A percentile compares a stretch with the other conserved stretches of the same genome.
phyloP scores from a whole-genome alignment of 2,329 filamentous ascomycete species.

The Neofusicoccum ribis region DNA sequence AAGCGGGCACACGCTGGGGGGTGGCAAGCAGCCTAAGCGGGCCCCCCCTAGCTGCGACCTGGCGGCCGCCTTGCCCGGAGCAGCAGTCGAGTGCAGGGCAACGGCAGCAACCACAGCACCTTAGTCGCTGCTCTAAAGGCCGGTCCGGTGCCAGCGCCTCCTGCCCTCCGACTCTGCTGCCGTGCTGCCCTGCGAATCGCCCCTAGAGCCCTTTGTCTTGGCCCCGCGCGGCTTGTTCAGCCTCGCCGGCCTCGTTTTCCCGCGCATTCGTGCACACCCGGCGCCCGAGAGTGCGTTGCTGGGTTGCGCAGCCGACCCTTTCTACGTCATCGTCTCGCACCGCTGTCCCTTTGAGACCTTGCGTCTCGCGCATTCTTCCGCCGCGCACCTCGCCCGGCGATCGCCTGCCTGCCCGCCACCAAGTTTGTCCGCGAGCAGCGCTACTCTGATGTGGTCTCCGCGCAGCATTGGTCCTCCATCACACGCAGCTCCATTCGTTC shows the following conservation, averaged over 20 bases:
- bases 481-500: conserved; percentile 18
- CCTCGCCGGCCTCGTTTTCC: too few species aligned
- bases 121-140: conserved; percentile 9
- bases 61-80: neutral
- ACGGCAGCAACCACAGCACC: conserved; percentile 10
- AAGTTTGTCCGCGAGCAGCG: neutral
- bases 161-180: neutral
- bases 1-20: neutral
- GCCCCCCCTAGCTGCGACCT: neutral
- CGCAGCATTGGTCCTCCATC: conserved; percentile 18
- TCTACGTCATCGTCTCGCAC: conserved; percentile 9
- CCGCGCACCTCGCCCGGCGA: conserved; percentile 9
- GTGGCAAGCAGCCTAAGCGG: conserved; percentile 3
- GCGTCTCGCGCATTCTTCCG: conserved; percentile 19
- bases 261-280: too few species aligned
- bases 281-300: neutral
- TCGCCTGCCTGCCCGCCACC: conserved; percentile 11
- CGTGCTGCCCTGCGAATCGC: conserved; percentile 5
- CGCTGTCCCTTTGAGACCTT: conserved; percentile 16
- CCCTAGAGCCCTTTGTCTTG: conserved; percentile 7
- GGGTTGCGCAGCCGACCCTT: conserved; percentile 4
- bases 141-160: conserved; percentile 6
- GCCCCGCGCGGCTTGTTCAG: neutral
- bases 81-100: conserved; percentile 11
- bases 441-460: conserved; percentile 20